phyloP scores from a whole-genome alignment of 352 stramenopile species.

The Vaucheria bursata region DNA sequence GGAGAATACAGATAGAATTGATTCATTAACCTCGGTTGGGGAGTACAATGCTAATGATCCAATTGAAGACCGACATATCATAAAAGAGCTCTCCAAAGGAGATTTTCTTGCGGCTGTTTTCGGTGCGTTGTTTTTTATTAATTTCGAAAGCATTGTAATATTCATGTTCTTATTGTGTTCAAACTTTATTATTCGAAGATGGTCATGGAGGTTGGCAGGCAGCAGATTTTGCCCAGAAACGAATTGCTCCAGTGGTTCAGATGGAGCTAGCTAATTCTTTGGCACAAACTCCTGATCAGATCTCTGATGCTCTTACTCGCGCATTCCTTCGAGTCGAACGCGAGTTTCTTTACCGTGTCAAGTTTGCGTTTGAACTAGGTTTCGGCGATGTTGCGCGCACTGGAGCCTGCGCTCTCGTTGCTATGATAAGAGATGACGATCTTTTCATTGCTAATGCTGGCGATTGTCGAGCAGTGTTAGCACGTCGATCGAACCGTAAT shows the following conservation, averaged over 20 bases:
- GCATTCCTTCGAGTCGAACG: slow-evolving; percentile 73
- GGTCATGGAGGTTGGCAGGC: slow-evolving; percentile 84
- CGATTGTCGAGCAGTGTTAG: slow-evolving; percentile 50
- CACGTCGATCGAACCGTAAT: slow-evolving; percentile 6
- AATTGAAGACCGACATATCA: too few species aligned
- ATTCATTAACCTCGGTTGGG: slow-evolving; percentile 5
- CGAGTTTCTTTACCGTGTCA: slow-evolving; percentile 66
- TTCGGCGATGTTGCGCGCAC: slow-evolving; percentile 75
- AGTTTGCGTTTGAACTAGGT: slow-evolving; percentile 72
- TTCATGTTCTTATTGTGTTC: too few species aligned
- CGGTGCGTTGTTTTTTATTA: too few species aligned
- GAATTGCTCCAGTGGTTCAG: slow-evolving; percentile 60
- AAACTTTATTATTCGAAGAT: slow-evolving; percentile 55
- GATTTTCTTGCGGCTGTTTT: too few species aligned
- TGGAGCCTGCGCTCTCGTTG: slow-evolving; percentile 71
- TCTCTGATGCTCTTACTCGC: slow-evolving; percentile 58
- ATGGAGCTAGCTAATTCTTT: slow-evolving; percentile 61
- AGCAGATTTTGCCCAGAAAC: slow-evolving; percentile 62
- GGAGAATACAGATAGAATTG: neutral
- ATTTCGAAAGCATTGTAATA: too few species aligned
- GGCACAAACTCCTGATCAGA: slow-evolving; percentile 26
- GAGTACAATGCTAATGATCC: too few species aligned
- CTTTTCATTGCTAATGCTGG: slow-evolving; percentile 61
- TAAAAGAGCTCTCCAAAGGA: too few species aligned
- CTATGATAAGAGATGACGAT: slow-evolving; percentile 59